These are phyloP conservation scores for Hortiboletus flavorubellus DNA, from an alignment of 768 basidiomycete genomes.

Conservation along the genomic window DNA sequence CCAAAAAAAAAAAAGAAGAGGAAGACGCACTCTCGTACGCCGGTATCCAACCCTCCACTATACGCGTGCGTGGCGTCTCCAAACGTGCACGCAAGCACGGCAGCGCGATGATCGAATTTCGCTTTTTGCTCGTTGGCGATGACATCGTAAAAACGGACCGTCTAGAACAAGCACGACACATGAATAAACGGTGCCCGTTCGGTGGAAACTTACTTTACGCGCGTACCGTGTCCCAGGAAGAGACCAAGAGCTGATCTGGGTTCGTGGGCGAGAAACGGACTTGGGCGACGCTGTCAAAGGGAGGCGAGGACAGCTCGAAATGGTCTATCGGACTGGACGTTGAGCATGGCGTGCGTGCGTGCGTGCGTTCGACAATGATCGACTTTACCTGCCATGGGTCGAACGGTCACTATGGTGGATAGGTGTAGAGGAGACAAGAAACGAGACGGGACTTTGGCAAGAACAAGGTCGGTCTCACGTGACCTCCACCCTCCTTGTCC, in stretches of 20 bases:
- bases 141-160: slow-evolving; percentile 56
- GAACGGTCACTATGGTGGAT: neutral
- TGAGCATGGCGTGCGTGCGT: neutral
- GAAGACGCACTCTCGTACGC: slow-evolving; percentile 63
- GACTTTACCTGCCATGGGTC: slow-evolving; percentile 19
- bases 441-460: neutral
- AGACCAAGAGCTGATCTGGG: slow-evolving; percentile 75
- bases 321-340: slow-evolving; percentile 24
- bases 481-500: neutral
- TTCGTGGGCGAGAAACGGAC: slow-evolving; percentile 78
- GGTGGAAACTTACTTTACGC: slow-evolving; percentile 1
- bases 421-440: neutral
- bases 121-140: slow-evolving; percentile 59
- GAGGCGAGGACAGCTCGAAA: slow-evolving; percentile 57
- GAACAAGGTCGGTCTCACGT: slow-evolving; percentile 5
- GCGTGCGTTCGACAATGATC: too few species aligned
- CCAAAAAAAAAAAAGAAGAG: neutral
- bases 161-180: slow-evolving; percentile 42
- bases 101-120: slow-evolving; percentile 88
- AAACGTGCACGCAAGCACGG: slow-evolving; percentile 83
- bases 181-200: slow-evolving; percentile 21
- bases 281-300: slow-evolving; percentile 82
- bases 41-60: slow-evolving; percentile 85
- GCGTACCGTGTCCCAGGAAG: slow-evolving; percentile 84
- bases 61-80: slow-evolving; percentile 63